Conservation (phyloP, 2,329 filamentous ascomycete species). For the Venturia aucupariae region DNA sequence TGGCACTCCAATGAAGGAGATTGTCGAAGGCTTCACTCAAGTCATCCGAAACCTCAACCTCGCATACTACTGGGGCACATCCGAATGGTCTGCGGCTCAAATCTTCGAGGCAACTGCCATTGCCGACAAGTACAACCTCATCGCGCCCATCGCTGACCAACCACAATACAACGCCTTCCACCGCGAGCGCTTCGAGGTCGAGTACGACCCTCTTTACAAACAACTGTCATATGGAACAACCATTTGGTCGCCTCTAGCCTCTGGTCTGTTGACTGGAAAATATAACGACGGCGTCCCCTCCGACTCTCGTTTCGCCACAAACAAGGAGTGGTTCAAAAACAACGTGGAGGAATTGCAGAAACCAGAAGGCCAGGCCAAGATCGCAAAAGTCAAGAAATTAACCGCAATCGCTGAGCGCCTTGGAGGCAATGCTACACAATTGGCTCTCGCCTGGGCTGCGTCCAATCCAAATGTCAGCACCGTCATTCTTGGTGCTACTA, state of each 20-base stretch:
- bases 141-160: slow-evolving; percentile 45
- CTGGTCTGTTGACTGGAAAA: slow-evolving; percentile 52
- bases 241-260: slow-evolving; percentile 47
- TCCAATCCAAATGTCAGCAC: slow-evolving; percentile 51
- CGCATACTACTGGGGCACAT: slow-evolving; percentile 56
- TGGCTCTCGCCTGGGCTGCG: slow-evolving; percentile 50
- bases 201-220: slow-evolving; percentile 49
- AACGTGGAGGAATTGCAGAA: slow-evolving; percentile 43
- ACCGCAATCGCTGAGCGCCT: slow-evolving; percentile 42
- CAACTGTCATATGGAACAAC: slow-evolving; percentile 50
- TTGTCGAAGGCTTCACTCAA: slow-evolving; percentile 47
- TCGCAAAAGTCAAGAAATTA: slow-evolving; percentile 49
- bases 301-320: slow-evolving; percentile 51
- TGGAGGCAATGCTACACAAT: slow-evolving; percentile 39
- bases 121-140: slow-evolving; percentile 49
- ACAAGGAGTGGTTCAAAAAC: slow-evolving; percentile 48
- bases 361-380: slow-evolving; percentile 42
- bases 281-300: slow-evolving; percentile 55
- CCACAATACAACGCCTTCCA: slow-evolving; percentile 55
- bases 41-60: slow-evolving; percentile 46
- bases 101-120: slow-evolving; percentile 50
- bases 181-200: slow-evolving; percentile 51
- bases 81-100: slow-evolving; percentile 50
- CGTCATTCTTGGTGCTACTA: slow-evolving; percentile 47
- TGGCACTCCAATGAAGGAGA: slow-evolving; percentile 52